Evolutionary conservation across 2,329 filamentous ascomycete species (phyloP).

Genomic region (Botryotinia calthae): DNA sequence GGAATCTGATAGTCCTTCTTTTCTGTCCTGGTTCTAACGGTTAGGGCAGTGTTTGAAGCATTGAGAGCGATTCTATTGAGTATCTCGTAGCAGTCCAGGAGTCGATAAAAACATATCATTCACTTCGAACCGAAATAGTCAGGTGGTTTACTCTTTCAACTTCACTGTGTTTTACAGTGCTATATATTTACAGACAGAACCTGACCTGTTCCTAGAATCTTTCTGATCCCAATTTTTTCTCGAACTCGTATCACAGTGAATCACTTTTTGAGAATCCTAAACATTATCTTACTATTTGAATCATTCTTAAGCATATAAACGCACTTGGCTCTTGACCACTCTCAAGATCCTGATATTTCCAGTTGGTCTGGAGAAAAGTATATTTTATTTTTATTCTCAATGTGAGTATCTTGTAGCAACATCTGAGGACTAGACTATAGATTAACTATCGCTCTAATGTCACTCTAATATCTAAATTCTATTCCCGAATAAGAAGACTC

Average conservation of each 20-base stretch:
- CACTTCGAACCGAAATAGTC: background rate
- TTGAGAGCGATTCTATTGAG: background rate
- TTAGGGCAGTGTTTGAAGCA: background rate
- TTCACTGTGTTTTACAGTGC: background rate
- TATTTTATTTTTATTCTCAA: background rate
- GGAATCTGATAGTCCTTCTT: background rate
- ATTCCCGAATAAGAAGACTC: background rate
- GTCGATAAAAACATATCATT: background rate
- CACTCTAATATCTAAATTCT: background rate
- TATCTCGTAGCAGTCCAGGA: background rate
- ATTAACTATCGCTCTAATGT: background rate
- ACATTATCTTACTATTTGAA: background rate
- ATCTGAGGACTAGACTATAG: too few relatives aligned
- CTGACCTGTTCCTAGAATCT: background rate
- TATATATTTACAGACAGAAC: background rate
- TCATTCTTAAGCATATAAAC: background rate
- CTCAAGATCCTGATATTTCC: background rate
- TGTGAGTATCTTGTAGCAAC: constrained; percentile 11
- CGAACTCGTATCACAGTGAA: background rate
- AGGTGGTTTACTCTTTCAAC: background rate
- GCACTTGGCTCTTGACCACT: background rate
- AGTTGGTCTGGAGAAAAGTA: background rate
- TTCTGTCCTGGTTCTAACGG: background rate
- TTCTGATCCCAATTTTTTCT: background rate
- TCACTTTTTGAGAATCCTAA: background rate